Evolutionary conservation across 495 filamentous ascomycete species (phyloP), one percentile per base, ranked within the genome.

Genomic region (Poronia punctata): DNA sequence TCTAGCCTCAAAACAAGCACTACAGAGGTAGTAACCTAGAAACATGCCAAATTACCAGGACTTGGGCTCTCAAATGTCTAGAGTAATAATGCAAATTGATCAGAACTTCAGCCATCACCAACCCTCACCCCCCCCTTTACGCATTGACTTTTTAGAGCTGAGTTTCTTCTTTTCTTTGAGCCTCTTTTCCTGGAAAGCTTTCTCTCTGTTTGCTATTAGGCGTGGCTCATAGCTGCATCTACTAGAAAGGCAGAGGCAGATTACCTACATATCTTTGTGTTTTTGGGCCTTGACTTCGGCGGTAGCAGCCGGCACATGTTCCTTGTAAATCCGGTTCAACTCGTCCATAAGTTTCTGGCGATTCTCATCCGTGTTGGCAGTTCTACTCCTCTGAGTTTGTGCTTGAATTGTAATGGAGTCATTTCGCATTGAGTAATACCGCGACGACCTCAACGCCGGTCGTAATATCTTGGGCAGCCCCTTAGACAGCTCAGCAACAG

Each of bases 101-200:
- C n/a, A n/a, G n/a, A n/a, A n/a, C n/a, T n/a, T n/a, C n/a, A n/a
- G n/a, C n/a, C n/a, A n/a, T n/a, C n/a, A n/a, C 7, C n/a, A 43
- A 7, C 54, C 45, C 6, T 22, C 8, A 12, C 33, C 42, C 8
- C 23, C 39, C 14, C 75, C 68, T 59, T 72, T 75, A 16, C 88
- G 75, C 42, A 66, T 72, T 17, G 70, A 72, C 62, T 97, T 97
- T 67, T 96, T 97, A 34, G 67, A 75, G 49, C 82, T 80, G 35
- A 83, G 83, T 19, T 68, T 49, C 64, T 93, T 95, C 64, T 96
- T 97, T 11, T 54, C 60, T 54, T 69, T 78, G 24, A 95, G 46
- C 36, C 88, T 68, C n/a, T 64, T 57, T 44, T 87, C 78, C 40
- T 83, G 86, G 39, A 82, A 83, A 14, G 74, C 70, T 37, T 79